Conservation (phyloP, 177 flowering plant species). For the Vitis hybrid region DNA sequence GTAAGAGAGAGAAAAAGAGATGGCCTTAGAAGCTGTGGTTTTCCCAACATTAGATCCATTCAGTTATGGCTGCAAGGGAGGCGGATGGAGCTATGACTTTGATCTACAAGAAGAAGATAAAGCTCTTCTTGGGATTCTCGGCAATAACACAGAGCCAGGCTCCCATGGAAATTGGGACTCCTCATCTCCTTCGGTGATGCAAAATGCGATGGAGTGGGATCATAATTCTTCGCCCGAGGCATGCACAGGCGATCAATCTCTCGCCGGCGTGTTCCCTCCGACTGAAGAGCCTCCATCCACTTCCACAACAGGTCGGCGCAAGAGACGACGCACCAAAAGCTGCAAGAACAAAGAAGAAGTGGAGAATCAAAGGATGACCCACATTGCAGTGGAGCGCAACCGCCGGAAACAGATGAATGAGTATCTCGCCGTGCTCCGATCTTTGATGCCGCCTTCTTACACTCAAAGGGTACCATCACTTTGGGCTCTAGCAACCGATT, state of each 20-base stretch:
- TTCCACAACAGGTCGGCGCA: conserved; percentile 18
- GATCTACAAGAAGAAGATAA: conserved; percentile 22
- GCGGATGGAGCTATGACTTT: conserved; percentile 24
- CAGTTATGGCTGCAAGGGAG: conserved; percentile 20
- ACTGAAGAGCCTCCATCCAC: conserved; percentile 13
- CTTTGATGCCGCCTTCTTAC: conserved; percentile 82
- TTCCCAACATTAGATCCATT: conserved; percentile 28
- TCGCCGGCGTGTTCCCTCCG: conserved; percentile 6
- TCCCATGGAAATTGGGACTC: conserved; percentile 27
- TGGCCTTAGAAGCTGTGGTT: conserved; percentile 40
- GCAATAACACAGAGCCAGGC: conserved; percentile 7
- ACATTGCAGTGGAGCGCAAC: conserved; percentile 88
- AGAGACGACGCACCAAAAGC: conserved; percentile 46
- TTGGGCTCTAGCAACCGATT: neutral
- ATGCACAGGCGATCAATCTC: conserved; percentile 20
- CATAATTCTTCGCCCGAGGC: conserved; percentile 38
- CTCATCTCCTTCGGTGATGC: conserved; percentile 23
- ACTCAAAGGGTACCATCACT: conserved; percentile 57
- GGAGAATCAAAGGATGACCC: conserved; percentile 92
- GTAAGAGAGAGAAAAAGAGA: conserved; percentile 1
- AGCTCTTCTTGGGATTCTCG: conserved; percentile 14
- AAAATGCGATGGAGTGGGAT: conserved; percentile 40
- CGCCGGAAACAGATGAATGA: conserved; percentile 92
- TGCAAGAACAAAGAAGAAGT: conserved; percentile 75
- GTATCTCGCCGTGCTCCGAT: conserved; percentile 71